Conservation (phyloP, 768 basidiomycete genomes). For the Crassisporium funariophilum region DNA sequence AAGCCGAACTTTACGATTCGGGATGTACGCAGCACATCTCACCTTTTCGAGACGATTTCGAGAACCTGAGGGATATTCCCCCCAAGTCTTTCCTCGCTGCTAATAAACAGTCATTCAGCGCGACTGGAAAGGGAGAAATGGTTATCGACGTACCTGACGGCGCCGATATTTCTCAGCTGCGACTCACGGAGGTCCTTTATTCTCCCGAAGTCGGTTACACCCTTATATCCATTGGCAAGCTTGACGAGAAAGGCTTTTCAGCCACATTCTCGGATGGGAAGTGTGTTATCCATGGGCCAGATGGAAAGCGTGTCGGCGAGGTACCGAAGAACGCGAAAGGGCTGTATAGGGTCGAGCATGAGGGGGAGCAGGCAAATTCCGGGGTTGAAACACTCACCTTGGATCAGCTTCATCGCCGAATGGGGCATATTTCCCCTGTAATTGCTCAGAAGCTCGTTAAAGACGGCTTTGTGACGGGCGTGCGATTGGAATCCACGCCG, state of each 20-base stretch:
- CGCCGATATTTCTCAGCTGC: constrained; percentile 19
- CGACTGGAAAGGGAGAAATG: constrained; percentile 30
- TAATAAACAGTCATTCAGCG: constrained; percentile 32
- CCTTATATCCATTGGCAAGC: constrained; percentile 38
- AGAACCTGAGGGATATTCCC: constrained; percentile 21
- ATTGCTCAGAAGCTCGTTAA: constrained; percentile 21
- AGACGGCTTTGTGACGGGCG: constrained; percentile 23
- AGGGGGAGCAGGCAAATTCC: constrained; percentile 15
- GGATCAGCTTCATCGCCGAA: constrained; percentile 26
- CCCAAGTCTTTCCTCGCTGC: constrained; percentile 28
- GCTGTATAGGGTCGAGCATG: constrained; percentile 27
- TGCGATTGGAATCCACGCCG: constrained; percentile 1
- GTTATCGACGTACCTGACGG: constrained; percentile 35
- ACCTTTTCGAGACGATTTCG: constrained; percentile 27
- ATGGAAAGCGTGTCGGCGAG: constrained; percentile 18
- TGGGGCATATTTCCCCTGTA: constrained; percentile 33
- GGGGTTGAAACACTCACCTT: constrained; percentile 24
- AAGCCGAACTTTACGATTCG: constrained; percentile 26
- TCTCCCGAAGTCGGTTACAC: constrained; percentile 40
- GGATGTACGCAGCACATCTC: constrained; percentile 30
- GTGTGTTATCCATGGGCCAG: constrained; percentile 22
- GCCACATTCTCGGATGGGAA: constrained; percentile 28
- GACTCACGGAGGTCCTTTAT: constrained; percentile 36
- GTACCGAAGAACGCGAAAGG: constrained; percentile 25
- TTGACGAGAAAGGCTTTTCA: constrained; percentile 31